Conservation (phyloP, 2,329 filamentous ascomycete genomes). For the Grosmannia penicillata region DNA sequence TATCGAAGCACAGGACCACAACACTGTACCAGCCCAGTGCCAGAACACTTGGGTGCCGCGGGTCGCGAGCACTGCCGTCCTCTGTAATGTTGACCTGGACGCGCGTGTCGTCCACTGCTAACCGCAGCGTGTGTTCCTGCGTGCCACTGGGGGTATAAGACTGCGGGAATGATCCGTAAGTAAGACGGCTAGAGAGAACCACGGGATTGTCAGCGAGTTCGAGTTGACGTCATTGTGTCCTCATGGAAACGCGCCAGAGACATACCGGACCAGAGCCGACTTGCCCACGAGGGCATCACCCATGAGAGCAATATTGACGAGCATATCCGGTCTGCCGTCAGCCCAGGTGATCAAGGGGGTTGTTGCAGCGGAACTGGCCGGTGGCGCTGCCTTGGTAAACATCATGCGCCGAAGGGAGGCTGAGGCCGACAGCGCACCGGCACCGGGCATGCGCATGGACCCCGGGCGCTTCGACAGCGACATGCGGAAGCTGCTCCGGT, state of each 20-base stretch:
- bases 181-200: slow-evolving; percentile 8
- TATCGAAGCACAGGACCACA: slow-evolving; percentile 11
- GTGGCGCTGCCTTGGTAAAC: slow-evolving; percentile 2
- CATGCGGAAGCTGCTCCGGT: slow-evolving; percentile 2
- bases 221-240: no score
- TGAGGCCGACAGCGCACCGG: slow-evolving; percentile 1
- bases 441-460: slow-evolving; percentile 2
- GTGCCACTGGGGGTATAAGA: slow-evolving; percentile 7
- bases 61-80: slow-evolving; percentile 7
- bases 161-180: slow-evolving; percentile 7
- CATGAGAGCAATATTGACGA: slow-evolving; percentile 11
- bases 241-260: not conserved
- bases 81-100: slow-evolving; percentile 10
- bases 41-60: slow-evolving; percentile 7
- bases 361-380: not conserved
- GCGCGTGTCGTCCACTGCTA: slow-evolving; percentile 5
- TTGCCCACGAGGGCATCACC: slow-evolving; percentile 11
- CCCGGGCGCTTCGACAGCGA: slow-evolving; percentile 3
- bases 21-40: slow-evolving; percentile 11
- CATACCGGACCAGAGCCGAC: slow-evolving; percentile 10
- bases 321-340: slow-evolving; percentile 9
- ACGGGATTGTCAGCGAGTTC: no score
- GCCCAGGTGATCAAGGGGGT: slow-evolving; percentile 2
- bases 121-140: slow-evolving; percentile 5
- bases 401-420: slow-evolving; percentile 7